Percentiles rank a stretch among this genome's conserved stretches.
These are phyloP conservation scores for Fomes fomentarius DNA, from an alignment of 1,284 basidiomycete species.

Conservation along the genomic window DNA sequence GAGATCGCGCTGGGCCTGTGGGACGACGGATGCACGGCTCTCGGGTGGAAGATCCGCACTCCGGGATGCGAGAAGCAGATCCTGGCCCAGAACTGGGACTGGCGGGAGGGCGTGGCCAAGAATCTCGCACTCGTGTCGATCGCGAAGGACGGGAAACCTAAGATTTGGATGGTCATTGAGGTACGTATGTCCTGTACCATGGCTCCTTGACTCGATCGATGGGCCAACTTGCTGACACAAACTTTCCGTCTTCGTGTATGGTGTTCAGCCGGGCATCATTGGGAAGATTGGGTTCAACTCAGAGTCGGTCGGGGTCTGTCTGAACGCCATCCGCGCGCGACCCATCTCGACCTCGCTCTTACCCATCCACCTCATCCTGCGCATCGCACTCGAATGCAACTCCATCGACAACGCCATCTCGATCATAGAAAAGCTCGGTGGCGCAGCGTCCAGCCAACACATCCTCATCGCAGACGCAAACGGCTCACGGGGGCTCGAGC, in stretches of 20 bases:
- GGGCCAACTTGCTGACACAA: too few relatives aligned
- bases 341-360: conserved; percentile 34
- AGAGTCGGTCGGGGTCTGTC: conserved; percentile 37
- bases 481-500: conserved; percentile 34
- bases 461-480: conserved; percentile 38
- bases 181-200: conserved; percentile 7
- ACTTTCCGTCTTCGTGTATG: background rate
- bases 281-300: conserved; percentile 44
- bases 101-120: conserved; percentile 36
- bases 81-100: conserved; percentile 45
- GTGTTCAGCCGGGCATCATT: conserved; percentile 42
- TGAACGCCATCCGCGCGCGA: conserved; percentile 41
- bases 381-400: conserved; percentile 37
- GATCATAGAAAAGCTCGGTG: conserved; percentile 34
- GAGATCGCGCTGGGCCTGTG: conserved; percentile 41
- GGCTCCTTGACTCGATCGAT: too few relatives aligned
- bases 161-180: conserved; percentile 42
- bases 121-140: conserved; percentile 39
- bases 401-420: conserved; percentile 32
- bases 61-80: conserved; percentile 27
- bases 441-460: conserved; percentile 38
- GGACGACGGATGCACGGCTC: conserved; percentile 42
- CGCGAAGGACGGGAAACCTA: conserved; percentile 32
- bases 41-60: conserved; percentile 33
- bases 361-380: conserved; percentile 39